Evolutionary conservation across 2,329 filamentous ascomycete species (phyloP).

Genomic region (Fusarium sp.): DNA sequence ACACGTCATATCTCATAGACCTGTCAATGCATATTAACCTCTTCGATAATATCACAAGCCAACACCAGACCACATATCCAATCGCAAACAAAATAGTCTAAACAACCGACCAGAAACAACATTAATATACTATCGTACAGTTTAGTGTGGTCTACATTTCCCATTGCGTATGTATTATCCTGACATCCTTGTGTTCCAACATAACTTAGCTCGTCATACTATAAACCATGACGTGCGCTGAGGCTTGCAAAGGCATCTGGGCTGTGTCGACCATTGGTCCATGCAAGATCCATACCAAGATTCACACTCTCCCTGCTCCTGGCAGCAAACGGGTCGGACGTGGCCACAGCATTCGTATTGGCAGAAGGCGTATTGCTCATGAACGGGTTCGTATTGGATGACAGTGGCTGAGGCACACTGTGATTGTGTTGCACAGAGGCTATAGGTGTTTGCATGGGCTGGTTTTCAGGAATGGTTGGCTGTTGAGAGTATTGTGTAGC

Average conservation of each 20-base stretch:
- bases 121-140: conserved; percentile 51
- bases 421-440: conserved; percentile 44
- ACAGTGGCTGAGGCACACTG: conserved; percentile 52
- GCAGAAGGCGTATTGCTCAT: conserved; percentile 53
- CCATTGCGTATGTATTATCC: conserved; percentile 44
- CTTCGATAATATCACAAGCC: background rate
- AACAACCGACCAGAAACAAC: conserved; percentile 37
- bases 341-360: conserved; percentile 37
- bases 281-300: conserved; percentile 73
- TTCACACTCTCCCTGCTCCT: conserved; percentile 78
- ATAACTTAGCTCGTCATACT: conserved; percentile 40
- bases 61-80: background rate
- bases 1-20: background rate
- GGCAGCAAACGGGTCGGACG: conserved; percentile 60
- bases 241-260: conserved; percentile 84
- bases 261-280: conserved; percentile 79
- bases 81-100: conserved; percentile 4
- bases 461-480: conserved; percentile 50
- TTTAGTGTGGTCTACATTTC: conserved; percentile 35
- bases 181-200: conserved; percentile 34
- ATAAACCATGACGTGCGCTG: conserved; percentile 70
- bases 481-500: conserved; percentile 41
- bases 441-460: conserved; percentile 45
- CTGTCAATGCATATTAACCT: background rate
- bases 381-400: conserved; percentile 71